phyloP scores from a whole-genome alignment of 805 yeast species.

The Nakazawaea pomicola region DNA sequence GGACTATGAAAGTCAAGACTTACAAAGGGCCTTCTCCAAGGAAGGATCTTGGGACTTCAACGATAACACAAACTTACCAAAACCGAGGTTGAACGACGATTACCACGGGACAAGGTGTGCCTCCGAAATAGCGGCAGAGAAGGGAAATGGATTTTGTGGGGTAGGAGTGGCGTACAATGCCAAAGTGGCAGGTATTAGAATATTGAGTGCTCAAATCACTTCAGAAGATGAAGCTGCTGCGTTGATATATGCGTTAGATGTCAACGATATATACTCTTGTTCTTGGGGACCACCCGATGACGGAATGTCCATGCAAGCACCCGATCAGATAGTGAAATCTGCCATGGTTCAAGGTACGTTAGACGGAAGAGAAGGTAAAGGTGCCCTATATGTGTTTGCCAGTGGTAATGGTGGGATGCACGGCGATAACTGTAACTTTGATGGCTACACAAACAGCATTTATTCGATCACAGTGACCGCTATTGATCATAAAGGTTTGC shows the following conservation, averaged over 20 bases:
- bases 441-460: slow-evolving; percentile 94
- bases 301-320: slow-evolving; percentile 82
- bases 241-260: slow-evolving; percentile 70
- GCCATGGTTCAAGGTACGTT: slow-evolving; percentile 82
- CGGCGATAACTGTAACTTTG: slow-evolving; percentile 92
- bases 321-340: slow-evolving; percentile 69
- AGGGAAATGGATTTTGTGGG: slow-evolving; percentile 82
- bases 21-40: slow-evolving; percentile 59
- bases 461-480: slow-evolving; percentile 95
- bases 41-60: slow-evolving; percentile 95
- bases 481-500: slow-evolving; percentile 78
- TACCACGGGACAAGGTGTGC: slow-evolving; percentile 98
- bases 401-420: slow-evolving; percentile 86
- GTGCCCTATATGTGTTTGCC: slow-evolving; percentile 91
- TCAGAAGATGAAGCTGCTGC: slow-evolving; percentile 91
- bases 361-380: slow-evolving; percentile 76
- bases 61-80: slow-evolving; percentile 67
- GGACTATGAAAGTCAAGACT: slow-evolving; percentile 74
- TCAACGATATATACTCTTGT: slow-evolving; percentile 91
- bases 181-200: slow-evolving; percentile 84
- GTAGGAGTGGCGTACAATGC: slow-evolving; percentile 91
- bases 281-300: slow-evolving; percentile 99
- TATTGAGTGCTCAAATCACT: slow-evolving; percentile 74
- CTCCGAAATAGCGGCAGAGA: slow-evolving; percentile 91
- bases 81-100: slow-evolving; percentile 76